Evolutionary conservation across 805 yeast genomes (phyloP), one percentile per base, ranked within the genome.

Genomic region (Kluyveromyces siamensis): DNA sequence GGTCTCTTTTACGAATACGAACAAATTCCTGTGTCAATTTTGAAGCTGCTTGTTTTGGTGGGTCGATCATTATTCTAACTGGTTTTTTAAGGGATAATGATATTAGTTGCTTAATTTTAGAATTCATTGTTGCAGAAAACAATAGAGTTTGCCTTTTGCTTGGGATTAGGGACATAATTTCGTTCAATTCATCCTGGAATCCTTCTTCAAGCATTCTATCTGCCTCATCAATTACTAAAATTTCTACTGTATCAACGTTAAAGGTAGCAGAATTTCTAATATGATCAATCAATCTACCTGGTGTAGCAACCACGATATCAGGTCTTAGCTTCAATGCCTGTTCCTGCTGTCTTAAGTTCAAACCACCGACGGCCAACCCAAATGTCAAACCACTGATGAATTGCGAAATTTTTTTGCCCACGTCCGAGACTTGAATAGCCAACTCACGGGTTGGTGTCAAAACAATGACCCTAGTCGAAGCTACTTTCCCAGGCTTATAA

Each of bases 141-240:
- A 93, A 72, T 72, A 93, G 70, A 0, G 97, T 91, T 70, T 93
- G 99, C 66, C 98, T 81, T 69, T 87, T 87, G 45, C 82, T 78
- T 27, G 99, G 99, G 55, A 95, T 74, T 48, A 91, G 73, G 13
- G 85, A 77, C 68, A 93, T 76, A 51, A 93, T 91, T 66, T 93
- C 99, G 17, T 88, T 84, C 56, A 93, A 73, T 69, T 93, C 99
- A 47, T 82, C 87, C 68, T 90, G 96, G 79, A 93, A 93, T 62
- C 99, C 99, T 70, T 93, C 99, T 66, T 93, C 99, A 58, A 93
- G 76, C 98, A 93, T 93, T 72, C 99, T 82, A 75, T 93, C 99
- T 51, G 99, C 99, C 73, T 93, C 99, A 72, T 93, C 99, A 57
- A 93, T 76, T 30, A 93, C 95, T 59, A 93, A 73, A 47, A 93